Evolutionary conservation across 768 basidiomycete genomes (phyloP), one percentile per base, ranked within the genome.

Genomic region (Lentinula guzmanii): DNA sequence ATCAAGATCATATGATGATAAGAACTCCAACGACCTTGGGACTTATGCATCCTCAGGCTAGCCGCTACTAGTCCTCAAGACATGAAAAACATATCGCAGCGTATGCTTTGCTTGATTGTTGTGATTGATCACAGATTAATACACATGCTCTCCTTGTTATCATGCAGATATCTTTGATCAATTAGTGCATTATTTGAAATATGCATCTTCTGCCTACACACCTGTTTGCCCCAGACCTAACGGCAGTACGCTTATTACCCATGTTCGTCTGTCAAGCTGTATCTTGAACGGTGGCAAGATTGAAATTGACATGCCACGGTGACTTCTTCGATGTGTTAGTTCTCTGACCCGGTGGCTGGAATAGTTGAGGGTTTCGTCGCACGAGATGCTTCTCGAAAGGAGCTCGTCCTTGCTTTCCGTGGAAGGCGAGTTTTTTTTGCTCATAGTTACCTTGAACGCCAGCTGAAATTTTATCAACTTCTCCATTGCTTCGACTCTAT

Each of bases 181-280:
- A 59, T 71, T 85, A 5, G 68, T 81, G 1, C 76, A 78, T 63
- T 83, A 84, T 71, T 80, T 82, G 74, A 81, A 82, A 68, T 84
- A 82, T 62, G 79, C 83, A 1, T 79, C 82, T 10, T 82, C 81
- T 5, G 78, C 80, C 3, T 84, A 83, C 61, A 69, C 63, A 35
- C 52, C 70, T 0, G 59, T 82, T 21, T 85, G 83, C 61, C 76
- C 77, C 5, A 73, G 75, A 11, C 83, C 82, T 1, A 82, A 83
- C 65, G 81, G 82, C 24, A 79, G 80, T 34, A 69, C 71, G 34
- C 70, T 79, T 34, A 77, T 82, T 28, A 52, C 69, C 6, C 68
- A 72, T 65, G 75, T 73, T 11, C 10, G 67, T 63, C 21, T 42
- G 34, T 54, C 55, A 48, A 9, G 39, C 9, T 52, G 18, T 62